Base-by-base conservation (phyloP, 345 rosid genomes). In the Carallia pectinifolia region DNA sequence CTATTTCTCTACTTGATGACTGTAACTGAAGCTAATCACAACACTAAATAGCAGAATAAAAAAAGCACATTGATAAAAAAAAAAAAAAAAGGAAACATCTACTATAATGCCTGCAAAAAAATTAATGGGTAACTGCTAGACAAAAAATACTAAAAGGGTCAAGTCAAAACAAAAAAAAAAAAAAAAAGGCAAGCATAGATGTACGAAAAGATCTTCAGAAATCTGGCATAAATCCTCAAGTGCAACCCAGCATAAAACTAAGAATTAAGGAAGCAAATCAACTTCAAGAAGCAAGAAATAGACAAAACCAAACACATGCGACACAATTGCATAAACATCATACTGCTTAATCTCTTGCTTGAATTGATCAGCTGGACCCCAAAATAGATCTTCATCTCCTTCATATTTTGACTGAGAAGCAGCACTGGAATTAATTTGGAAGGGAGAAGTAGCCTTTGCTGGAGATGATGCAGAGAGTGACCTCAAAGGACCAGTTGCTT, bases 321-420 rank as follows among this genome's bases (percentile, higher is more conserved):
- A 18, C 48, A 5, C 31, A 37, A 13, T 23, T 23, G 40, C 29
- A 73, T 9, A 69, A 66, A 63, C 38, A 68, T 61, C 90, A 38
- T 88, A 94, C 98, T 83, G 88, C 74, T 88, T 91, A 36, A 86
- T 54, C 62, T 88, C 97, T 74, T 85, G 91, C 80, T 81, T 86
- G 54, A 91, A 84, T 61, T 88, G 96, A 74, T 89, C 97, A 71
- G 81, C 27, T 15, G 99, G 97, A 50, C 99, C 99, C 97, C 98
- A 95, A 77, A 95, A 95, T 47, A 95, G 85, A 76, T 95, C 97
- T 66, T 90, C 99, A 62, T 95, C 97, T 65, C 75, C 97, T 75
- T 81, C 87, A 65, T 79, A 50, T 73, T 88, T 95, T 53, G 85
- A 81, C 70, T 85, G 90, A 63, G 82, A 69, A 74, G 89, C 72